Conservation (phyloP, 805 yeast genomes). For the Ogataea kodamae region DNA sequence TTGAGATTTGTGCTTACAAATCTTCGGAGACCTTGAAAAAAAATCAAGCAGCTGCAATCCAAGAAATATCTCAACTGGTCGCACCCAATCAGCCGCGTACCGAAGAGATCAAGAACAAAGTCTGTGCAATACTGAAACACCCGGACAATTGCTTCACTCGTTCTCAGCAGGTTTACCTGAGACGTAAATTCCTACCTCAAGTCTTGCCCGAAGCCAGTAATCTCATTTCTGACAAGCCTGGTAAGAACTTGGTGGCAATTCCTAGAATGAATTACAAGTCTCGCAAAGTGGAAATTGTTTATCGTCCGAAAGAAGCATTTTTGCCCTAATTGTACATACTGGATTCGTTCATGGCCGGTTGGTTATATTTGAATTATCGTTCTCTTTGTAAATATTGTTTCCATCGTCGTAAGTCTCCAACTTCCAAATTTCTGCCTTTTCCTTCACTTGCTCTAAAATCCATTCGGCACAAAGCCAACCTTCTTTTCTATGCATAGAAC, state of each 20-base stretch:
- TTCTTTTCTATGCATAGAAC: slow-evolving; percentile 44
- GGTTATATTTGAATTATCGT: slow-evolving; percentile 30
- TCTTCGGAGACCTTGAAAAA: slow-evolving; percentile 33
- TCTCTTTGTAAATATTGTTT: slow-evolving; percentile 40
- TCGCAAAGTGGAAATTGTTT: slow-evolving; percentile 48
- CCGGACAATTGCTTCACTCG: slow-evolving; percentile 36
- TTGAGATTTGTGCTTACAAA: slow-evolving; percentile 38
- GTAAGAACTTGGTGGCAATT: slow-evolving; percentile 48
- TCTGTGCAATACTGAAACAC: slow-evolving; percentile 41
- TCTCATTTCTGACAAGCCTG: slow-evolving; percentile 30
- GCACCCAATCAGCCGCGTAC: slow-evolving; percentile 29
- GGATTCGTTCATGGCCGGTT: slow-evolving; percentile 2
- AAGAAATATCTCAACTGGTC: slow-evolving; percentile 18
- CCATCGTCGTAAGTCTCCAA: slow-evolving; percentile 44
- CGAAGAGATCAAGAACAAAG: slow-evolving; percentile 37
- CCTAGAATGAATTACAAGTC: slow-evolving; percentile 60
- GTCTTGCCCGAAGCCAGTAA: slow-evolving; percentile 50
- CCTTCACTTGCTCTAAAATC: slow-evolving; percentile 44
- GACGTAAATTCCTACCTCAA: slow-evolving; percentile 49
- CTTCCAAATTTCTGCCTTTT: slow-evolving; percentile 49
- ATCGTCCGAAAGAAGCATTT: slow-evolving; percentile 53
- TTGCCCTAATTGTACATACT: slow-evolving; percentile 15
- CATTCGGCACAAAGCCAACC: slow-evolving; percentile 46
- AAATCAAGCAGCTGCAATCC: slow-evolving; percentile 21
- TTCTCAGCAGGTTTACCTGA: slow-evolving; percentile 38